These are phyloP conservation scores for Rutstroemia sp. DNA, from an alignment of 2,329 filamentous ascomycete genomes.

Conservation along the genomic window DNA sequence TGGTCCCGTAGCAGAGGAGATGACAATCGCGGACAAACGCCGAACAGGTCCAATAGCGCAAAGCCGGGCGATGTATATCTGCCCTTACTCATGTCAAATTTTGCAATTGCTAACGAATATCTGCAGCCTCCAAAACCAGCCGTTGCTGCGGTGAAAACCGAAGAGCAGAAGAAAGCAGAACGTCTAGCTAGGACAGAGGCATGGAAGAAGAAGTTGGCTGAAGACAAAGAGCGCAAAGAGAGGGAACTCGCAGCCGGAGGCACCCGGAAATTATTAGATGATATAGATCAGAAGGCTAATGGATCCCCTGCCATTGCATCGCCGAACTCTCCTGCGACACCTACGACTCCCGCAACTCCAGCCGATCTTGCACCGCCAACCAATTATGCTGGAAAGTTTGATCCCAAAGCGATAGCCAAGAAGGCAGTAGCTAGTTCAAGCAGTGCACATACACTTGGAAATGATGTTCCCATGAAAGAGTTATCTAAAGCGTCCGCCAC, in stretches of 20 bases:
- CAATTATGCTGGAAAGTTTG: conserved; percentile 71
- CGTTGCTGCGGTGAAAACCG: conserved; percentile 46
- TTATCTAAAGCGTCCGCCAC: conserved; percentile 37
- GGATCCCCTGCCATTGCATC: conserved; percentile 36
- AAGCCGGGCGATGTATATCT: conserved; percentile 51
- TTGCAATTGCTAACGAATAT: conserved; percentile 10
- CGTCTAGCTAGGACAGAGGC: conserved; percentile 75
- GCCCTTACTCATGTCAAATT: background rate
- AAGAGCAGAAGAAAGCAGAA: conserved; percentile 73
- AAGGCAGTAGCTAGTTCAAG: conserved; percentile 58
- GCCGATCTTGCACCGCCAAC: conserved; percentile 43
- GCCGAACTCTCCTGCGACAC: conserved; percentile 42
- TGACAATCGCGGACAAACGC: conserved; percentile 50
- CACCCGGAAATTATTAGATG: conserved; percentile 59
- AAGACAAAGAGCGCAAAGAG: conserved; percentile 66
- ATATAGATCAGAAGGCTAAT: conserved; percentile 65
- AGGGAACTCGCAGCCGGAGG: conserved; percentile 59
- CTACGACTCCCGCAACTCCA: conserved; percentile 33
- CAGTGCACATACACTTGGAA: conserved; percentile 46
- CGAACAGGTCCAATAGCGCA: conserved; percentile 40
- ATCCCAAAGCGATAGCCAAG: conserved; percentile 79
- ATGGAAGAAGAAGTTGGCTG: conserved; percentile 83
- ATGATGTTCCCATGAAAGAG: conserved; percentile 44
- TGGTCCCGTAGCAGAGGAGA: conserved; percentile 58
- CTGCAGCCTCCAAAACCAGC: conserved; percentile 47